phyloP scores from a whole-genome alignment of 2,329 filamentous ascomycete genomes.

The Domatiomyces globalis region DNA sequence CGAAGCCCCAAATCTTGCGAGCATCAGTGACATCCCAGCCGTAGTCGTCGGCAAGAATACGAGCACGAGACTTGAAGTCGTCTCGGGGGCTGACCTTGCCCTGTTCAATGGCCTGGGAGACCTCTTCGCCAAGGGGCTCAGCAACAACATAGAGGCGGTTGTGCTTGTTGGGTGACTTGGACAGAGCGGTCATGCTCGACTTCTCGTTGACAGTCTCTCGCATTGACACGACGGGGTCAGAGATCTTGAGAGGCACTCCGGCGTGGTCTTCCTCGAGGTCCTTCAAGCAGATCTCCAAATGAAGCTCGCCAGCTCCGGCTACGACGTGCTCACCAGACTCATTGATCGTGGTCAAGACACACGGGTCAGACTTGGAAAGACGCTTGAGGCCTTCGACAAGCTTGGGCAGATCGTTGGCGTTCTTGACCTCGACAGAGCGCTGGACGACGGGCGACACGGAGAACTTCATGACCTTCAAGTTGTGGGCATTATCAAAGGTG shows the following conservation, averaged over 20 bases:
- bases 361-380: conserved; percentile 99
- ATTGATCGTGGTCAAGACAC: conserved; percentile 78
- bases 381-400: conserved; percentile 99
- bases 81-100: conserved; percentile 92
- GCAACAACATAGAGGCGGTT: conserved; percentile 98
- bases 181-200: conserved; percentile 91
- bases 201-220: conserved; percentile 79
- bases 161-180: conserved; percentile 99
- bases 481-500: conserved; percentile 94
- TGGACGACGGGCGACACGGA: conserved; percentile 98
- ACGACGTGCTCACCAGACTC: conserved; percentile 98
- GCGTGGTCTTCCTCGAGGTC: conserved; percentile 99
- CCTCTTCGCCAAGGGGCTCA: conserved; percentile 80
- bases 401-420: conserved; percentile 98
- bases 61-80: conserved; percentile 97
- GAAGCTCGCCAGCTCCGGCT: conserved; percentile 96
- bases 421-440: conserved; percentile 99
- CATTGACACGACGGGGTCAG: conserved; percentile 96
- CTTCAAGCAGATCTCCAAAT: conserved; percentile 99
- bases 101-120: conserved; percentile 73
- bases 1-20: conserved; percentile 99
- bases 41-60: conserved; percentile 88
- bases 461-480: conserved; percentile 99
- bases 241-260: conserved; percentile 92
- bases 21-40: conserved; percentile 99